Percentiles rank a stretch among this genome's conserved stretches.
Evolutionary conservation across 306 rosid species (phyloP).

Genomic region (Albizia julibrissin): DNA sequence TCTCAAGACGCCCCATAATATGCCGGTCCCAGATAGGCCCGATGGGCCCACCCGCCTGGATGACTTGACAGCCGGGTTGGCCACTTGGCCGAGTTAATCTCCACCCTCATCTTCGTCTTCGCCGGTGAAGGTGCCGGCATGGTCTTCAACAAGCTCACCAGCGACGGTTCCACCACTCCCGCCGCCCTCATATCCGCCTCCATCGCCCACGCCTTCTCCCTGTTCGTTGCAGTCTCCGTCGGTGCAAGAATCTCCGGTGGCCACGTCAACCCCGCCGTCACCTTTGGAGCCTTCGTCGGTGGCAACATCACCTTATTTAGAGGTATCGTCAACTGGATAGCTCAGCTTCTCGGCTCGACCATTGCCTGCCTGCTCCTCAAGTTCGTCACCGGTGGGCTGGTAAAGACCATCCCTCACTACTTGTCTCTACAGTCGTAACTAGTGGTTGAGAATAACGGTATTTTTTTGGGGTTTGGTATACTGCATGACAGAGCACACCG

Average conservation of each 20-base stretch:
- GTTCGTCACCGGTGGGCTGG: conserved; percentile 51
- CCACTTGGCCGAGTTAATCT: conserved; percentile 79
- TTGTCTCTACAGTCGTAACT: too few species aligned
- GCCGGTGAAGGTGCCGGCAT: conserved; percentile 82
- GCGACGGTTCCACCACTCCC: conserved; percentile 51
- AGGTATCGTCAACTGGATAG: conserved; percentile 75
- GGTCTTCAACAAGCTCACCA: conserved; percentile 76
- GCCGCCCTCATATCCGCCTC: conserved; percentile 68
- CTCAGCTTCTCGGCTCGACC: conserved; percentile 81
- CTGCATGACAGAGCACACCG: conserved; percentile 25
- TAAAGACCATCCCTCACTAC: too few species aligned
- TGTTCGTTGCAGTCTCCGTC: conserved; percentile 79
- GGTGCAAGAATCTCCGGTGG: conserved; percentile 88
- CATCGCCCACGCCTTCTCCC: conserved; percentile 75
- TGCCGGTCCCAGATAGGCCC: conserved; percentile 68
- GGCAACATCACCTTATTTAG: conserved; percentile 80
- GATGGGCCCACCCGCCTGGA: conserved; percentile 64
- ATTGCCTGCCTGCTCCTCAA: conserved; percentile 65
- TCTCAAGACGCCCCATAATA: conserved; percentile 1
- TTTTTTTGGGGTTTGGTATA: too few species aligned
- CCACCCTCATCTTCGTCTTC: conserved; percentile 84
- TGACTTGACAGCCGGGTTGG: conserved; percentile 62
- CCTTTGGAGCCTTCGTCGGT: conserved; percentile 81
- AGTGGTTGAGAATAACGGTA: too few species aligned
- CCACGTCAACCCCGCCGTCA: conserved; percentile 95